These are phyloP conservation scores for Cyclospora cayetanensis DNA, from an alignment of 169 alveolate species.

Conservation along the genomic window DNA sequence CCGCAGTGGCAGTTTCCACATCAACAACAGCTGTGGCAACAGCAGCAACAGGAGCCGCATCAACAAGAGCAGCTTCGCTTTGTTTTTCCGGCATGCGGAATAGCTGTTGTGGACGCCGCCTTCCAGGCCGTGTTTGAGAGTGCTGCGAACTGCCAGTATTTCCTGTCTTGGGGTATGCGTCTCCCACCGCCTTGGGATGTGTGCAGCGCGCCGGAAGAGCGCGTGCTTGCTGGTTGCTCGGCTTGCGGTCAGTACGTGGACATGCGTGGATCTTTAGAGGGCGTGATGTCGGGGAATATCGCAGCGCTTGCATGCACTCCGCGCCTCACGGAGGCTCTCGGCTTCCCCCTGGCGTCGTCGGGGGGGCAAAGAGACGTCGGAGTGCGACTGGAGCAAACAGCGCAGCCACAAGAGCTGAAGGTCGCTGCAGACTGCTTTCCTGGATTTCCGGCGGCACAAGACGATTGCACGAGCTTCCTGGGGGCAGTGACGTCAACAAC, in stretches of 20 bases:
- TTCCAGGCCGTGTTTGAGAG: neutral
- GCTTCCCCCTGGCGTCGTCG: neutral
- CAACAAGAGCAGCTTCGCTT: neutral
- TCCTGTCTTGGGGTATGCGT: neutral
- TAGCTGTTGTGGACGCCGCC: neutral
- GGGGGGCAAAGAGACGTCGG: neutral
- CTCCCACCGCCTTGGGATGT: slow-evolving; percentile 54
- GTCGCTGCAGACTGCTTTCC: too few species aligned
- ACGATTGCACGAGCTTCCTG: too few species aligned
- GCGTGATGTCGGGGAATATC: neutral
- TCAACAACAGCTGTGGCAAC: slow-evolving; percentile 13
- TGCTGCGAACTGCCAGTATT: neutral
- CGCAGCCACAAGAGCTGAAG: too few species aligned
- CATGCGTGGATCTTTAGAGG: neutral
- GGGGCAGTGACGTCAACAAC: neutral
- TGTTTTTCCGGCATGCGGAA: neutral
- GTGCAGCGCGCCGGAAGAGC: neutral
- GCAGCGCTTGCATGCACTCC: neutral
- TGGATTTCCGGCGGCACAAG: too few species aligned
- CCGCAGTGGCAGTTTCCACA: slow-evolving; percentile 11
- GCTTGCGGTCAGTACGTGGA: slow-evolving; percentile 13
- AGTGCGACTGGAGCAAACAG: neutral
- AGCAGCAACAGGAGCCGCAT: slow-evolving; percentile 16
- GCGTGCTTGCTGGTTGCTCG: neutral
- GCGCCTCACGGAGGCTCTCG: neutral